These are phyloP conservation scores for Tulasnella sp. DNA, from an alignment of 768 basidiomycete genomes.

Conservation along the genomic window DNA sequence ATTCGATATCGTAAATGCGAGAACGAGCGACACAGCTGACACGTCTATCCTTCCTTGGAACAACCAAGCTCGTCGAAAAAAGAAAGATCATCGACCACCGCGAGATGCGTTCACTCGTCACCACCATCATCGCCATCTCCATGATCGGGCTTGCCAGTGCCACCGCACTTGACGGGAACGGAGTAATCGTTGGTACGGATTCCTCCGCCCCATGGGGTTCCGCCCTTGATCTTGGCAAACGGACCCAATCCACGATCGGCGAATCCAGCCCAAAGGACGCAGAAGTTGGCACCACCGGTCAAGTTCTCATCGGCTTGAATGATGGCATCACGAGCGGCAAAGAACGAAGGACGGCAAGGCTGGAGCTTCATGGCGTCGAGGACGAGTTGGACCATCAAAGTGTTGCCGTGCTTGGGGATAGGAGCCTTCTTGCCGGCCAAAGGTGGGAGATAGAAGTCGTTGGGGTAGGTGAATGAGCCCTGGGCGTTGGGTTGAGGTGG, in stretches of 20 bases:
- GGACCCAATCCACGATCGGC: constrained; percentile 70
- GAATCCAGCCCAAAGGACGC: constrained; percentile 80
- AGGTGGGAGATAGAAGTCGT: constrained; percentile 59
- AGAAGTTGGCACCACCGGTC: constrained; percentile 90
- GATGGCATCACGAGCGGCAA: constrained; percentile 83
- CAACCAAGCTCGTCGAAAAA: background rate
- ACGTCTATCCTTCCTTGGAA: background rate
- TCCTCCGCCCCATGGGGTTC: constrained; percentile 92
- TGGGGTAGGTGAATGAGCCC: constrained; percentile 39
- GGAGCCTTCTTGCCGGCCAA: constrained; percentile 38
- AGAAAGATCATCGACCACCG: background rate
- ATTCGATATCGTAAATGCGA: background rate
- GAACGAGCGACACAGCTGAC: background rate
- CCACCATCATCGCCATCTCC: constrained; percentile 1
- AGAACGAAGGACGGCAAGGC: constrained; percentile 80
- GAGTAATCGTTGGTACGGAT: constrained; percentile 47
- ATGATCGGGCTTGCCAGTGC: background rate
- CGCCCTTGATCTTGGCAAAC: constrained; percentile 63
- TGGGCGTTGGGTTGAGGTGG: constrained; percentile 59
- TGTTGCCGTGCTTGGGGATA: constrained; percentile 67
- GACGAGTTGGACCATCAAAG: constrained; percentile 67
- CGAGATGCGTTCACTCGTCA: background rate
- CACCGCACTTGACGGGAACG: constrained; percentile 12
- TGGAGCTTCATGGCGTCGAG: constrained; percentile 93
- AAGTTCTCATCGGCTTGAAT: constrained; percentile 83